Base-by-base conservation (phyloP, 2,329 filamentous ascomycete genomes). In the Calonectria pteridis region DNA sequence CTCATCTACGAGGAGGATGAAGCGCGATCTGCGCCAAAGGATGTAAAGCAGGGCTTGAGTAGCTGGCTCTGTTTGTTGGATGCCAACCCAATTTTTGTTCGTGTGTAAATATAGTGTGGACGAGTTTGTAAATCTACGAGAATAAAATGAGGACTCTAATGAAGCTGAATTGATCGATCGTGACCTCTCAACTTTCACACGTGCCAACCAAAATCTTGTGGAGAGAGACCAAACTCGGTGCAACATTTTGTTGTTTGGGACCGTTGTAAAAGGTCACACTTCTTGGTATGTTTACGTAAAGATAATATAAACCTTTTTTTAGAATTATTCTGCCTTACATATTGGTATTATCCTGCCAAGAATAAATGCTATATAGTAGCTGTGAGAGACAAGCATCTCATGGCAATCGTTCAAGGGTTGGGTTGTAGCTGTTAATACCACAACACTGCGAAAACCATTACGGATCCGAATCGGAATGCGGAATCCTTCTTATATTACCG, bases 1-100 rank as follows among this genome's bases (percentile, higher is more conserved):
- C 71, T 75, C 68, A 9, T 46, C 75, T 20, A 35, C 67, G 2
- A 58, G 74, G 6, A 50, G 70, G n/a, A 33, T 35, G 13, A 76
- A 69, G 58, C 62, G 73, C 18, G 70, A 28, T 3, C 51, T 73
- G n/a, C 67, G 73, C 11, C 63, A 67, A 33, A 46, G 43, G 33
- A 35, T 53, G 23, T 55, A 59, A 23, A 35, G 20, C 6, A 37
- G 23, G n/a, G 26, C 28, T 18, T n/a, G 65, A 43, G 11, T 16
- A 28, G 11, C 16, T 10, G 9, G 2, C 33, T 13, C 16, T 28
- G 14, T 13, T 14, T 7, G 23, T 62, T 40, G 23, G 55, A 14
- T 13, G n/a, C 6, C 14, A 20, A 40, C 18, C 5, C 5, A 7
- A 49, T 26, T 26, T 50, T 59, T 50, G 20, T 68, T 59, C 51